These are phyloP conservation scores for Flaveria ramosissima DNA, from an alignment of 129 eudicot species.

Conservation along the genomic window DNA sequence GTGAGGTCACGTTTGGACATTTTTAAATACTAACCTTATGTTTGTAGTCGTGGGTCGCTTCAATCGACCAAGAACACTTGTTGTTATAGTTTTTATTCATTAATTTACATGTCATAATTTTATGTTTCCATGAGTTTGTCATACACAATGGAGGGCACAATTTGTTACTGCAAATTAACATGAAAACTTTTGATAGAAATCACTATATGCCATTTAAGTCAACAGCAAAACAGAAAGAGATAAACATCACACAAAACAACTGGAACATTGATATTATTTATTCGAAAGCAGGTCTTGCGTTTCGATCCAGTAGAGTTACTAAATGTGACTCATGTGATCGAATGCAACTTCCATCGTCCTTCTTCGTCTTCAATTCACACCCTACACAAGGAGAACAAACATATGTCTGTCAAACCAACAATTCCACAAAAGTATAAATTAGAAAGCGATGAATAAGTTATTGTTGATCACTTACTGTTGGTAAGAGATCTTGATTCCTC, in stretches of 20 bases:
- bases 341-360: background rate
- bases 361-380: background rate
- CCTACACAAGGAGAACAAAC: background rate
- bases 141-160: background rate
- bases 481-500: constrained; percentile 6
- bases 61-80: too few relatives aligned
- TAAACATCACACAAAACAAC: background rate
- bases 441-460: background rate
- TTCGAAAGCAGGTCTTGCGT: background rate
- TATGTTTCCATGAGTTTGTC: background rate
- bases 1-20: too few relatives aligned
- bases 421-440: background rate
- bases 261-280: background rate
- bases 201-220: background rate
- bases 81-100: background rate
- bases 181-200: background rate
- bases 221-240: background rate
- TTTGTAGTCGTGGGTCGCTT: too few relatives aligned
- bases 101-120: background rate
- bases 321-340: background rate
- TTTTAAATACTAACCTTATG: too few relatives aligned
- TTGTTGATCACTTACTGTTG: background rate
- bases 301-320: background rate
- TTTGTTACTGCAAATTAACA: background rate
- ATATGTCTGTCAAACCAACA: background rate